A percentile compares a stretch with the other conserved stretches of the same genome.
These are phyloP conservation scores for Colletotrichum agaves DNA, from an alignment of 2,329 filamentous ascomycete genomes.

Conservation along the genomic window DNA sequence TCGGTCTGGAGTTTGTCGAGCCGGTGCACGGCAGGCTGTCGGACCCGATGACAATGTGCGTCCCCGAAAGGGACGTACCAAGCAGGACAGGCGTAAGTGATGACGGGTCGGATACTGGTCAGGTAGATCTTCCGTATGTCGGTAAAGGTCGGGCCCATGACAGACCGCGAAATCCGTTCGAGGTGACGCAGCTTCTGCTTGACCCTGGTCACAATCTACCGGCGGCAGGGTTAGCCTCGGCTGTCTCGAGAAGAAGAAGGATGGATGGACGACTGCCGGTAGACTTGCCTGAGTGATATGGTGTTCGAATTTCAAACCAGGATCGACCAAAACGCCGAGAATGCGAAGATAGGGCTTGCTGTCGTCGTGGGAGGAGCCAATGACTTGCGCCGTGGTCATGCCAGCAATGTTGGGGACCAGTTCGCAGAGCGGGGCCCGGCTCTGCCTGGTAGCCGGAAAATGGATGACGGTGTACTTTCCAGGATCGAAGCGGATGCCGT, in stretches of 20 bases:
- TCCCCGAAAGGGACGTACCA: too few species aligned
- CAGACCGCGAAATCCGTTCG: background rate
- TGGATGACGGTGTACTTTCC: slow-evolving; percentile 1
- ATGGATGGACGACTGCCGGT: too few species aligned
- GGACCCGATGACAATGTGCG: too few species aligned
- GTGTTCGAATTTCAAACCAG: too few species aligned
- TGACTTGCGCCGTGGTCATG: background rate
- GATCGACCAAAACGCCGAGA: too few species aligned
- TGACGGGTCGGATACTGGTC: slow-evolving; percentile 3
- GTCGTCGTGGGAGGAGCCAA: too few species aligned
- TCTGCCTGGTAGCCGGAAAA: background rate
- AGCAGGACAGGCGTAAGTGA: slow-evolving; percentile 8
- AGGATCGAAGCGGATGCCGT: slow-evolving; percentile 3
- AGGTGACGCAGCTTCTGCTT: background rate
- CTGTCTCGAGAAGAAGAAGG: too few species aligned
- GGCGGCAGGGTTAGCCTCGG: too few species aligned
- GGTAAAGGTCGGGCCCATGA: slow-evolving; percentile 8
- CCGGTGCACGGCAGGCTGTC: background rate
- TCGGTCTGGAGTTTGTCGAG: background rate
- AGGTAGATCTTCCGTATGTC: background rate
- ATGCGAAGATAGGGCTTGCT: too few species aligned
- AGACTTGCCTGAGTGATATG: too few species aligned
- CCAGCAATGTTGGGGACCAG: background rate
- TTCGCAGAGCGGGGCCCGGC: background rate
- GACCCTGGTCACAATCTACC: too few species aligned